These are phyloP conservation scores for Macrophomina phaseolina DNA, from an alignment of 2,329 filamentous ascomycete genomes.

Conservation along the genomic window DNA sequence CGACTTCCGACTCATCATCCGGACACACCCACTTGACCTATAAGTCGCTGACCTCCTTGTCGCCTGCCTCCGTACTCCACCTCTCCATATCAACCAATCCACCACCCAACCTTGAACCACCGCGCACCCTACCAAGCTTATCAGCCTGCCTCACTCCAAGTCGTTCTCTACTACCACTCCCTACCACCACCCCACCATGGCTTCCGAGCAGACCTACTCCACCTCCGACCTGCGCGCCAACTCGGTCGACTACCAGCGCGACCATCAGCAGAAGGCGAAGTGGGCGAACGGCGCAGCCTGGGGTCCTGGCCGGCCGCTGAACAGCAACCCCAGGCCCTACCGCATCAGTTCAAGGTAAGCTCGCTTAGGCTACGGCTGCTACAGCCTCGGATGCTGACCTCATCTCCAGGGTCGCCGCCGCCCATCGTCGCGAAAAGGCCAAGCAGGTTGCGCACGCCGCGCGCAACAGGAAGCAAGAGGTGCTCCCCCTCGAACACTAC, in stretches of 20 bases:
- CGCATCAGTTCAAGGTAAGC: slow-evolving; percentile 33
- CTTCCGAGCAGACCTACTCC: slow-evolving; percentile 53
- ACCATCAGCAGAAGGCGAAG: slow-evolving; percentile 57
- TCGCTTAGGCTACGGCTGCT: background rate
- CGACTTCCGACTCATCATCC: slow-evolving; percentile 24
- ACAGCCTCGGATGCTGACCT: background rate
- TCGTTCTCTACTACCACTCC: slow-evolving; percentile 28
- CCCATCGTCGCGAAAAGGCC: slow-evolving; percentile 23
- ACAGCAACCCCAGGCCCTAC: slow-evolving; percentile 45
- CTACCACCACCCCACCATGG: slow-evolving; percentile 45
- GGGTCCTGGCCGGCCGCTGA: slow-evolving; percentile 42
- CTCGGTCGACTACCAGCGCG: slow-evolving; percentile 59
- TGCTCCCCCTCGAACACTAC: slow-evolving; percentile 34
- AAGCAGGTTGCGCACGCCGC: slow-evolving; percentile 17
- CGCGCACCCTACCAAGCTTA: slow-evolving; percentile 27
- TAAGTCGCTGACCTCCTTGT: slow-evolving; percentile 19
- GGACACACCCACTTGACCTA: slow-evolving; percentile 27
- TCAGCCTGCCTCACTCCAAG: slow-evolving; percentile 30
- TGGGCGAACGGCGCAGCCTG: slow-evolving; percentile 54
- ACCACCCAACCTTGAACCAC: slow-evolving; percentile 27
- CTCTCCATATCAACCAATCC: slow-evolving; percentile 10
- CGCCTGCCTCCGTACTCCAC: slow-evolving; percentile 13
- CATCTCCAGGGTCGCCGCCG: slow-evolving; percentile 3
- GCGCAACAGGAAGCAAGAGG: slow-evolving; percentile 46
- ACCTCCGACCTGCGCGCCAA: slow-evolving; percentile 61